Evolutionary conservation across 129 eudicot species (phyloP).

Genomic region (Logfia minima): DNA sequence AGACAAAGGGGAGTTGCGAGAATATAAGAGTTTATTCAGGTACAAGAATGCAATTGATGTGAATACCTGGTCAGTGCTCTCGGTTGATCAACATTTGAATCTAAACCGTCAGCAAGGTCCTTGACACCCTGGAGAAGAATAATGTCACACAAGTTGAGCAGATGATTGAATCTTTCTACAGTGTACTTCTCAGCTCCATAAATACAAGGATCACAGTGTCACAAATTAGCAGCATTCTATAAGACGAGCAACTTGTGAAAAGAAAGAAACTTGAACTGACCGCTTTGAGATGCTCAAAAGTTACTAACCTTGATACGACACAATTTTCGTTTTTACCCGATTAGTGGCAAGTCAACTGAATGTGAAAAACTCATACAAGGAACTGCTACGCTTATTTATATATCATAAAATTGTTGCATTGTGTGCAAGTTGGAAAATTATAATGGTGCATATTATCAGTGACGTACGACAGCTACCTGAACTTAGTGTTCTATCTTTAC

Average conservation of each 20-base stretch:
- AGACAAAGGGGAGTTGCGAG: not conserved
- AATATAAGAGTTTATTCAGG: not conserved
- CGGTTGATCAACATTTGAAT: conserved; percentile 23
- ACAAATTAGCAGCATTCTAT: not conserved
- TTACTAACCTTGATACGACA: not conserved
- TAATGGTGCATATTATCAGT: not conserved
- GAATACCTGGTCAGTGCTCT: conserved; percentile 38
- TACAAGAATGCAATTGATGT: not conserved
- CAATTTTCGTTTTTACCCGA: not conserved
- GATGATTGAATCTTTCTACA: conserved; percentile 1
- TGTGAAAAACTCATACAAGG: no score
- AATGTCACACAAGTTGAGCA: not conserved
- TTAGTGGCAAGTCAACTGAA: no score
- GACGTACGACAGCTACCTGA: not conserved
- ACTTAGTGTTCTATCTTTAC: not conserved
- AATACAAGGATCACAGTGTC: not conserved
- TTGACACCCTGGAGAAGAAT: conserved; percentile 37
- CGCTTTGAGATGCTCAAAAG: not conserved
- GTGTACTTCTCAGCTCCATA: not conserved
- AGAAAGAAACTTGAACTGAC: not conserved
- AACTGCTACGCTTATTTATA: no score
- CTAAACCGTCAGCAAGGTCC: conserved; percentile 31
- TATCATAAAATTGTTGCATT: not conserved
- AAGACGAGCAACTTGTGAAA: no score
- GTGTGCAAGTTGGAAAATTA: not conserved